Evolutionary conservation across 768 basidiomycete species (phyloP), one percentile per base, ranked within the genome.

Genomic region (Vararia minispora): DNA sequence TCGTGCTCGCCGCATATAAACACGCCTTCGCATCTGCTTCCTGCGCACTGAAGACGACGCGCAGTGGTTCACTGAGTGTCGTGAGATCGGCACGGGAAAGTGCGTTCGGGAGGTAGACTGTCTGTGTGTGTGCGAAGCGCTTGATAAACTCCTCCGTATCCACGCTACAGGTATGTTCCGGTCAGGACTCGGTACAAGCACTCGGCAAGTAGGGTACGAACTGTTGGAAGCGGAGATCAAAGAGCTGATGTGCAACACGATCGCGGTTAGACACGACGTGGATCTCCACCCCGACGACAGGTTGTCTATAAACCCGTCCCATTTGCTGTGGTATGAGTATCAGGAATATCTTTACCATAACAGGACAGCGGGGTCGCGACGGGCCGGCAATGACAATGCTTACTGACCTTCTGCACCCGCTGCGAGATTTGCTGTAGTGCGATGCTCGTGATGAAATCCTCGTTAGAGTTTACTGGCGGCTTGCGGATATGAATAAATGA

Each of bases 241-340:
- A 80, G 0, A 75, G 51, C 54, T 78, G 75, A 48, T 79, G 76
- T 0, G 76, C 73, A 3, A 77, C 59, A 8, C 74, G 68, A 52
- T 80, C 78, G 10, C 77, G 60, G 49, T 79, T 79, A 0, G 79
- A 80, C 8, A 80, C 69, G 4, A 81, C 79, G 50, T 80, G 79
- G 6, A 80, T 63, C 44, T 81, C 79, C 26, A 79, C 65, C 5
- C 62, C 63, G 9, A 58, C 56, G 0, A 77, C 64, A 0, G 74
- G 68, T 0, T 67, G 58, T 26, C 70, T 66, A 33, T 71, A 63
- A 18, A 81, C 51, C 28, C 73, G 58, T 4, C 79, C 79, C 9
- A 76, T 51, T 73, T 79, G 77, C 79, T 81, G 29, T 14, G 17
- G 14, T 25, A 20, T 14, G 17, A 39, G 14, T 5, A 17, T 11